A percentile compares a stretch with the other conserved stretches of the same genome.
Evolutionary conservation across 768 basidiomycete species (phyloP).

Genomic region (Gloeophyllum trabeum): DNA sequence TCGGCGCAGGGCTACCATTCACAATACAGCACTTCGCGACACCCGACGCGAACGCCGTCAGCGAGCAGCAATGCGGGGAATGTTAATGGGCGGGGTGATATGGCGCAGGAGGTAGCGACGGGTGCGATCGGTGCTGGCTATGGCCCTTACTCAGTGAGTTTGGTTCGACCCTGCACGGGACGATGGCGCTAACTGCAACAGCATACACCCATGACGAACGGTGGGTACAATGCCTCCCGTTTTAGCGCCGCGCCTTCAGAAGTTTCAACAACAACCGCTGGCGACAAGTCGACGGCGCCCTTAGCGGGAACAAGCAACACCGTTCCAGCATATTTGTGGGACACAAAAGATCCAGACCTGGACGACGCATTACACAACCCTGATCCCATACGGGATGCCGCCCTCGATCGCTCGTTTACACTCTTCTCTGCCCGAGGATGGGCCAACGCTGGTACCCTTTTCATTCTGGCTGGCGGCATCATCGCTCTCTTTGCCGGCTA

Average conservation of each 20-base stretch:
- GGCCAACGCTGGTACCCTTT: conserved; percentile 64
- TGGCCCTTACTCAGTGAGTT: conserved; percentile 77
- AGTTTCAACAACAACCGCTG: conserved; percentile 24
- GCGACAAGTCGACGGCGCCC: conserved; percentile 21
- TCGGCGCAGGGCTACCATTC: no score
- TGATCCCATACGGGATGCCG: conserved; percentile 61
- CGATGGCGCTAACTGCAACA: background rate
- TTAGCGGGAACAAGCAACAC: conserved; percentile 41
- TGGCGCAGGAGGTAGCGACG: conserved; percentile 70
- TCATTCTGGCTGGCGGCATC: conserved; percentile 57
- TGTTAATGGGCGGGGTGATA: conserved; percentile 39
- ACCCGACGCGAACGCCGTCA: no score
- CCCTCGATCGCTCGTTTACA: conserved; percentile 47
- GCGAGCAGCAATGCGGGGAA: no score
- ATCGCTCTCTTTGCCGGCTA: conserved; percentile 81
- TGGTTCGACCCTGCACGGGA: no score
- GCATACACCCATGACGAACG: conserved; percentile 10
- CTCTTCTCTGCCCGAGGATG: conserved; percentile 79
- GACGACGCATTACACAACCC: conserved; percentile 90
- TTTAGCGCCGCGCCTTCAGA: conserved; percentile 49
- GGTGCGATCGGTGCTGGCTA: conserved; percentile 72
- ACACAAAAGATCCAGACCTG: conserved; percentile 69
- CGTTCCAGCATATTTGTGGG: conserved; percentile 67
- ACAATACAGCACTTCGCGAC: no score
- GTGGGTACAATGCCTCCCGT: conserved; percentile 35